Evolutionary conservation across 2,329 filamentous ascomycete species (phyloP), one percentile per base, ranked within the genome.

Genomic region (Sphaceloma murrayae): DNA sequence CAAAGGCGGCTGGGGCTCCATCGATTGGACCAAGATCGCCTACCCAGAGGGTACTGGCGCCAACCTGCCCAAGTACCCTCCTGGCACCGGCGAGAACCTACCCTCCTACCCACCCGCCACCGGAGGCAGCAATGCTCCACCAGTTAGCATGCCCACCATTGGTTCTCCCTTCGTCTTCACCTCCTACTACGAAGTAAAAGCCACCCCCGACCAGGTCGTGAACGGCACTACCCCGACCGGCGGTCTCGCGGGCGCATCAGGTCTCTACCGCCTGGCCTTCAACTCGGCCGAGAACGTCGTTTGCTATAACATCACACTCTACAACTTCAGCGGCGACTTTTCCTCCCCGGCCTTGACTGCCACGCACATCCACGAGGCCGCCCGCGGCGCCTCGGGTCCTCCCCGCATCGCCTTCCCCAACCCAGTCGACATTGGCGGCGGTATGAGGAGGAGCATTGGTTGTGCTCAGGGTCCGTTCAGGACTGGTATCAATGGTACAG

Each of bases 321-420:
- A 61, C 32, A 63, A 62, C 48, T 70, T 75, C 54, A 61, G 60
- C 16, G 72, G 72, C 43, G 58, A 68, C 2, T 76, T 73, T 55
- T 54, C 65, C 51, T 74, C 70, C 5, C 62, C 65, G 0, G 73
- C 73, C 32, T 52, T 56, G 19, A 73, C 71, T 5, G 69, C 73
- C 13, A 77, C 73, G 1, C 73, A 76, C 56, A 70, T 76, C 50
- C 72, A 76, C 58, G 60, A 75, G 56, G 70, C 59, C 5, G 55
- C 52, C 16, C 60, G 58, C 46, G 71, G 71, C 49, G 59, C 57
- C 39, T 53, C 65, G 14, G 72, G 73, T 5, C 71, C 72, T 27
- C 73, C 72, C 44, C 63, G 72, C 53, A 62, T 74, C 47, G 67
- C 66, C 3, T 70, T 74, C 54, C 68, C 70, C 22, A 70, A 74